Percentiles rank a stretch among this genome's conserved stretches.
Evolutionary conservation across 768 basidiomycete genomes (phyloP).

Genomic region (Amyloporia xantha): DNA sequence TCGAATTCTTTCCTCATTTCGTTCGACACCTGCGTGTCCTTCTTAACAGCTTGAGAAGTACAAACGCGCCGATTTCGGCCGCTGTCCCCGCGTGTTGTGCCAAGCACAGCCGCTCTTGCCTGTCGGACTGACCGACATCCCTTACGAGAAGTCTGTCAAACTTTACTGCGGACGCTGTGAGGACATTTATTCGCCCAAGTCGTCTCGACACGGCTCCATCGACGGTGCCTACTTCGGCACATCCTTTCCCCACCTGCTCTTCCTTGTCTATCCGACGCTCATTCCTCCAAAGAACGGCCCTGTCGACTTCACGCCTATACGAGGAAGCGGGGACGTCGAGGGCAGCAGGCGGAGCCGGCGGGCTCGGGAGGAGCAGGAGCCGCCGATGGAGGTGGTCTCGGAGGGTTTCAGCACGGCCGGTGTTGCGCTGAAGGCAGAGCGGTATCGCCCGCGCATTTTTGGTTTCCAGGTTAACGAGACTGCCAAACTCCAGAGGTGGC

Average conservation of each 20-base stretch:
- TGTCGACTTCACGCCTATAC: slow-evolving; percentile 28
- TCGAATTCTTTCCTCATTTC: neutral
- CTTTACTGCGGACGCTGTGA: slow-evolving; percentile 98
- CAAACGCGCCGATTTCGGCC: slow-evolving; percentile 96
- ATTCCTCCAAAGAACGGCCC: slow-evolving; percentile 77
- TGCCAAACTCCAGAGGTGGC: slow-evolving; percentile 92
- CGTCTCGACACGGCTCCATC: slow-evolving; percentile 92
- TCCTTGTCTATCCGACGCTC: slow-evolving; percentile 93
- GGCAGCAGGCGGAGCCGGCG: slow-evolving; percentile 26
- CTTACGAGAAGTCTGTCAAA: slow-evolving; percentile 98
- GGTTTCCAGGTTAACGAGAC: slow-evolving; percentile 95
- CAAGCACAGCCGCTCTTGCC: slow-evolving; percentile 92
- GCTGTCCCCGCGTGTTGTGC: slow-evolving; percentile 96
- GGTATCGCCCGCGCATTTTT: slow-evolving; percentile 91
- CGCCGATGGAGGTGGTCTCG: slow-evolving; percentile 47
- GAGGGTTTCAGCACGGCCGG: slow-evolving; percentile 72
- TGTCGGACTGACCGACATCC: slow-evolving; percentile 93
- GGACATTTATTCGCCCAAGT: slow-evolving; percentile 97
- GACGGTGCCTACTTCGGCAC: slow-evolving; percentile 99
- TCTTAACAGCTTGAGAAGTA: slow-evolving; percentile 81
- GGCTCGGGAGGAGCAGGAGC: slow-evolving; percentile 43
- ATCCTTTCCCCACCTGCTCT: slow-evolving; percentile 93
- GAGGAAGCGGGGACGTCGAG: slow-evolving; percentile 21
- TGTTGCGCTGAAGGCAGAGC: slow-evolving; percentile 83
- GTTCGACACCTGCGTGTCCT: neutral